A percentile compares a stretch with the other conserved stretches of the same genome.
Evolutionary conservation across 2,329 filamentous ascomycete species (phyloP).

Genomic region (Leptosphaerulina australis): DNA sequence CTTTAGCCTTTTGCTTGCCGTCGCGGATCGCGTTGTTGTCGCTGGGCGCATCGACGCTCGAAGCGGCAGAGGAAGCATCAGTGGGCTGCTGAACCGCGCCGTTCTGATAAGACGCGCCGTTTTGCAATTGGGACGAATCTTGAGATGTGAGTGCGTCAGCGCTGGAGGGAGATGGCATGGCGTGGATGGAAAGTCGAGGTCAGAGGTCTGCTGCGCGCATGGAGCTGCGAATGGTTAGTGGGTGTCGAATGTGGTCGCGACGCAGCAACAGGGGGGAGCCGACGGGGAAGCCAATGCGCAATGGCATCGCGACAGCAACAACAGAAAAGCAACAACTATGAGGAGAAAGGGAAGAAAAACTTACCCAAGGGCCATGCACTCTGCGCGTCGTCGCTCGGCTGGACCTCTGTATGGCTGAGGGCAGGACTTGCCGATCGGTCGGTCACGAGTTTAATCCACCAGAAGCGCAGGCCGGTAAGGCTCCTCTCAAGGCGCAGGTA

Average conservation of each 20-base stretch:
- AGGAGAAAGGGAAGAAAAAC: slow-evolving; percentile 22
- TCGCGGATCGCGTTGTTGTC: slow-evolving; percentile 59
- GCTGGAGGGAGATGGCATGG: slow-evolving; percentile 47
- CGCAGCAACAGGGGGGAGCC: slow-evolving; percentile 29
- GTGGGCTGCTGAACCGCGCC: slow-evolving; percentile 45
- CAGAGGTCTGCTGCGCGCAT: slow-evolving; percentile 32
- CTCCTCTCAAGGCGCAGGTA: slow-evolving; percentile 40
- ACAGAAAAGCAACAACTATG: slow-evolving; percentile 12
- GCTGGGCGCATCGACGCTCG: slow-evolving; percentile 33
- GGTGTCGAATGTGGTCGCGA: slow-evolving; percentile 36
- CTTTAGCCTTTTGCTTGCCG: slow-evolving; percentile 66
- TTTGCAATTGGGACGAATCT: slow-evolving; percentile 32
- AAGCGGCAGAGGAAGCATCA: slow-evolving; percentile 33
- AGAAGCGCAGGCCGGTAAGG: slow-evolving; percentile 36
- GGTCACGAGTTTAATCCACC: slow-evolving; percentile 17
- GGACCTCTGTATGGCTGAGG: slow-evolving; percentile 42
- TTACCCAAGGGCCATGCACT: slow-evolving; percentile 48
- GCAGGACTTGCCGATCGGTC: slow-evolving; percentile 47
- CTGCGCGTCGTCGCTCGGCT: slow-evolving; percentile 49
- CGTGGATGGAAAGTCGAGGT: slow-evolving; percentile 23
- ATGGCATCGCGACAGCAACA: slow-evolving; percentile 24
- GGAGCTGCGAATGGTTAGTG: slow-evolving; percentile 25
- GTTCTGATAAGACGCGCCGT: slow-evolving; percentile 41
- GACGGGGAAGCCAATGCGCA: slow-evolving; percentile 25
- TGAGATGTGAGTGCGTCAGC: slow-evolving; percentile 31